Base-by-base conservation (phyloP, 495 filamentous ascomycete genomes). In the Xylaria venustula region DNA sequence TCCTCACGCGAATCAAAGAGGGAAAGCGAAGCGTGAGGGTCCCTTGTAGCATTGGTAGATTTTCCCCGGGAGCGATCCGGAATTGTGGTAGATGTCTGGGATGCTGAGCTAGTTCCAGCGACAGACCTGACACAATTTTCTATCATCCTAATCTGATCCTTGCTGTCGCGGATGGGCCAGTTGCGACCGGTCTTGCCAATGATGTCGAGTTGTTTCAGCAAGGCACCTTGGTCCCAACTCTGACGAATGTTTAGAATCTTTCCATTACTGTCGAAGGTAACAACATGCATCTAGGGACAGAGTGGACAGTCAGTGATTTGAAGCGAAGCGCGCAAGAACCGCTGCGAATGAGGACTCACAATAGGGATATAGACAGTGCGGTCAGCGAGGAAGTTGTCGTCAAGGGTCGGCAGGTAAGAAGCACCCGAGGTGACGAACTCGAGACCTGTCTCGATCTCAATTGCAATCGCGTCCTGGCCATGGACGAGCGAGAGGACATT, bases 311-410 rank as follows among this genome's bases (percentile, higher is more conserved):
- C 44, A 80, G 69, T 36, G 58, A 17, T 25, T 26, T 7, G 3
- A n/a, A 28, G 5, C 7, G 22, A 37, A n/a, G 44, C 8, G 11
- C 22, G n/a, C 23, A 45, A 23, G 26, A 49, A 32, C 22, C 40
- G 23, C 63, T 22, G 40, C 26, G 19, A 26, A 47, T 49, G 36
- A 19, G 47, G 40, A 79, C 87, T 68, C 84, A 97, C 93, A 80
- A 94, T 85, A 58, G 90, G 88, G 64, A 98, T 85, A 40, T 83
- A 87, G 47, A 90, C 90, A 63, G 85, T 85, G 62, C 88, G 87
- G 73, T 98, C 95, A 54, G 88, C 78, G 53, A 98, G 74, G 73
- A 98, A 96, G 77, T 97, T 97, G 79, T 98, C 92, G 61, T 98
- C 94, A 49, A 98, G 77, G 48, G 84, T 85, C 17, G 93, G 95